phyloP scores from a whole-genome alignment of 257 asterid species.

The Solanum lycopersicoides region DNA sequence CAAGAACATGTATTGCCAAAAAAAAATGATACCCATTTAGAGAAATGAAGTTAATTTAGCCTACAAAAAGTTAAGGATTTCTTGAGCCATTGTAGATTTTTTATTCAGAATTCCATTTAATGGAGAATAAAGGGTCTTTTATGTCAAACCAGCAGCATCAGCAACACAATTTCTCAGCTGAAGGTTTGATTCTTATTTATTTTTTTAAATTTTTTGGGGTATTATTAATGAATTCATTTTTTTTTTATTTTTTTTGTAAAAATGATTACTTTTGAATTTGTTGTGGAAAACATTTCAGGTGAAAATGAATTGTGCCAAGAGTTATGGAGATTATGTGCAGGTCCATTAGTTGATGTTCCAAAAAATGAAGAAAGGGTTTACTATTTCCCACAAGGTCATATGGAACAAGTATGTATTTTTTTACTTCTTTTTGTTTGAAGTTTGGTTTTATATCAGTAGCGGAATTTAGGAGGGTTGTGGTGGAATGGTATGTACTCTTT shows the following conservation, averaged over 20 bases:
- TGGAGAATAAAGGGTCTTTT: conserved; percentile 19
- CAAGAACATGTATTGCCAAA: not conserved
- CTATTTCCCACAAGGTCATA: conserved; percentile 95
- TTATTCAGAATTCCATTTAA: not conserved
- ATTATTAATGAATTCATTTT: not conserved
- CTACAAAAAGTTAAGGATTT: not conserved
- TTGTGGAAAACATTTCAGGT: conserved; percentile 9
- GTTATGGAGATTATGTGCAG: conserved; percentile 94
- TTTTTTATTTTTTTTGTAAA: not conserved
- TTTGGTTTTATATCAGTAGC: not conserved
- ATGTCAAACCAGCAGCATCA: conserved; percentile 5
- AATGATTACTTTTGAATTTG: not conserved
- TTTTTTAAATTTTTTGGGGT: not conserved
- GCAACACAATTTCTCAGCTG: conserved; percentile 9
- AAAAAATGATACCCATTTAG: not conserved
- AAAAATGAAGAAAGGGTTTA: conserved; percentile 60
- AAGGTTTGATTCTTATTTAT: conserved; percentile 6
- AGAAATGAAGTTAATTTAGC: not conserved
- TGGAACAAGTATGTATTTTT: conserved; percentile 71
- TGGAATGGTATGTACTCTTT: not conserved
- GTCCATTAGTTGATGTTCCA: conserved; percentile 91
- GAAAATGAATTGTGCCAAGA: conserved; percentile 50
- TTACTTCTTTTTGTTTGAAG: not conserved
- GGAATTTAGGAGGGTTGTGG: not conserved
- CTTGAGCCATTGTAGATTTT: not conserved